Evolutionary conservation across 371 early-diverging fungal species (phyloP).

Genomic region (Fennellomyces sp.): DNA sequence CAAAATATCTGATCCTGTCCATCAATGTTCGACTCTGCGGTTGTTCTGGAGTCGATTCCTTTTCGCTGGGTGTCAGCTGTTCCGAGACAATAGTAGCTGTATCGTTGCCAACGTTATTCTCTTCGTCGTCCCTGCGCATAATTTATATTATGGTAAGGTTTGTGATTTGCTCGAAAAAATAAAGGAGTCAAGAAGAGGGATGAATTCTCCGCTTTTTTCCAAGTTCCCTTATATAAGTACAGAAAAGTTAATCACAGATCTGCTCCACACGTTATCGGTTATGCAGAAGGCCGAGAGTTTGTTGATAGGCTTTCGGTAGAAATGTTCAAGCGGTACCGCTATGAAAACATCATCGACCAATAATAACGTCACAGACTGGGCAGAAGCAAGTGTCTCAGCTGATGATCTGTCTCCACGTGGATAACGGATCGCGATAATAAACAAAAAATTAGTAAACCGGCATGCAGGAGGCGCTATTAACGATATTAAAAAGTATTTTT

Average conservation of each 20-base stretch:
- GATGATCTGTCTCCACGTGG: too few species aligned
- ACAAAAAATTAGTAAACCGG: too few species aligned
- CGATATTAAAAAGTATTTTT: too few species aligned
- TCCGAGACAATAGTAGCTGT: background rate
- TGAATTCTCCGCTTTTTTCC: background rate
- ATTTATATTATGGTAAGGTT: background rate
- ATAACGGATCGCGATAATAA: too few species aligned
- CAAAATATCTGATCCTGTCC: background rate
- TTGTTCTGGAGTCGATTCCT: background rate
- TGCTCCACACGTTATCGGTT: background rate
- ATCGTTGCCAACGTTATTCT: background rate
- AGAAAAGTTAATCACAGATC: constrained; percentile 5
- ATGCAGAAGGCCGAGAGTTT: background rate
- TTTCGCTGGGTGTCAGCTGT: background rate
- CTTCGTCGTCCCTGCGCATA: background rate
- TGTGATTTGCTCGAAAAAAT: background rate
- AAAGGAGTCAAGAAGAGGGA: background rate
- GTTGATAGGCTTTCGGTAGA: background rate
- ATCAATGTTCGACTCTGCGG: background rate
- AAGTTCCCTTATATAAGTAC: background rate
- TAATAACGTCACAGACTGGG: background rate
- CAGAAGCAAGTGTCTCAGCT: too few species aligned
- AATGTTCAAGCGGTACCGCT: background rate
- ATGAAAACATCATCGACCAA: too few species aligned
- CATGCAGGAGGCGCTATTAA: too few species aligned